phyloP scores from a whole-genome alignment of 306 rosid species.

The Gastrolobium villosum region DNA sequence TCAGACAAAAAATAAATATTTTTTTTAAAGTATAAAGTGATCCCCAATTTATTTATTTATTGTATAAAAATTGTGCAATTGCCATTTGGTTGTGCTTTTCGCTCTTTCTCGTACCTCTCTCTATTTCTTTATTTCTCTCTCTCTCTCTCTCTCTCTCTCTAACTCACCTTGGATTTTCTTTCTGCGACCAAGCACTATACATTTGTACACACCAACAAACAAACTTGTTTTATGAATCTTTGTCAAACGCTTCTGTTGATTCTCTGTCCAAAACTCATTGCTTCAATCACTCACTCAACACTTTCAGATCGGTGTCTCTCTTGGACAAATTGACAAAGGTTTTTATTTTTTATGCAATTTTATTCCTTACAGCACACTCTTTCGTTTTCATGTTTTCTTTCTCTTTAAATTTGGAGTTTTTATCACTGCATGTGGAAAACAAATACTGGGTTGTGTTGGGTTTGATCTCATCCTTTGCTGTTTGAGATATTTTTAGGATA shows the following conservation, averaged over 20 bases:
- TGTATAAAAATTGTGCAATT: constrained; percentile 29
- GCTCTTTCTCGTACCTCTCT: neutral
- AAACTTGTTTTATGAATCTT: constrained; percentile 16
- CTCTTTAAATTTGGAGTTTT: constrained; percentile 29
- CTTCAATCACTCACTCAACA: constrained; percentile 34
- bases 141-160: constrained; percentile 1
- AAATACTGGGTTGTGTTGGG: constrained; percentile 36
- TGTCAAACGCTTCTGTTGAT: constrained; percentile 25
- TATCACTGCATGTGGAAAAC: constrained; percentile 45
- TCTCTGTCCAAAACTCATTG: constrained; percentile 37
- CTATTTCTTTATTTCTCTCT: neutral
- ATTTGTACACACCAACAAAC: constrained; percentile 7
- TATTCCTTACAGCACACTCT: constrained; percentile 50
- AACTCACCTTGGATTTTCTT: constrained; percentile 40
- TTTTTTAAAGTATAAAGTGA: neutral
- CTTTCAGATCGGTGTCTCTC: constrained; percentile 54
- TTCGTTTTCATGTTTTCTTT: neutral
- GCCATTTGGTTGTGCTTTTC: constrained; percentile 41
- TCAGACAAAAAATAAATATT: neutral
- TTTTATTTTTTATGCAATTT: constrained; percentile 32
- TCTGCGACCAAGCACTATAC: constrained; percentile 25
- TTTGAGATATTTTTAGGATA: neutral
- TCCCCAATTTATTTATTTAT: constrained; percentile 18
- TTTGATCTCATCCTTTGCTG: constrained; percentile 47
- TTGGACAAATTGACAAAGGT: constrained; percentile 34